Evolutionary conservation across 176 grass and related monocot species (phyloP).

Genomic region (Ensete glaucum): DNA sequence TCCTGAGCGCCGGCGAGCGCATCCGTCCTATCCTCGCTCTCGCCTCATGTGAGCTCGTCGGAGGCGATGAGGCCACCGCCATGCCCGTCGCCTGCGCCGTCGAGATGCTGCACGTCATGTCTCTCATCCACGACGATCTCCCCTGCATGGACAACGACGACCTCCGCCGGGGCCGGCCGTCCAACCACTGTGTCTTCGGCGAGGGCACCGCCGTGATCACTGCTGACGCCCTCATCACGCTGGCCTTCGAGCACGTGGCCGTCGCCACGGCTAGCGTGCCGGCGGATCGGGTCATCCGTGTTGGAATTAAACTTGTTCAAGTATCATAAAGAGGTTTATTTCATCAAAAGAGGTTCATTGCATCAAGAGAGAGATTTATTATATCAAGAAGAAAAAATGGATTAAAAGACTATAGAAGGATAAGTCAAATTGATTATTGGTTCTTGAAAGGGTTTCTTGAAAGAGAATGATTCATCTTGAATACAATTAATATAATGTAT

Average conservation of each 20-base stretch:
- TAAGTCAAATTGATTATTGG: no score
- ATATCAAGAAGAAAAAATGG: no score
- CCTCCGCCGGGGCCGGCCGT: conserved; percentile 28
- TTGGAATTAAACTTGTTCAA: no score
- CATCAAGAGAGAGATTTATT: no score
- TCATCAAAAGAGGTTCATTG: no score
- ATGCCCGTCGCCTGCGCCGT: conserved; percentile 32
- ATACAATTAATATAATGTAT: no score
- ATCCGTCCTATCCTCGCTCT: conserved; percentile 35
- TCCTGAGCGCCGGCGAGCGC: conserved; percentile 46
- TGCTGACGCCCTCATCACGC: conserved; percentile 34
- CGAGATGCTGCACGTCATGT: conserved; percentile 47
- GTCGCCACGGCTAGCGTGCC: neutral
- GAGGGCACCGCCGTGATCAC: conserved; percentile 32
- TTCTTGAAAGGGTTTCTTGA: no score
- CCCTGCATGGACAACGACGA: conserved; percentile 53
- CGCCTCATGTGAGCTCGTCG: conserved; percentile 46
- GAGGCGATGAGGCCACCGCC: conserved; percentile 1
- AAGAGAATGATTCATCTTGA: no score
- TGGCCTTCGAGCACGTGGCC: conserved; percentile 41
- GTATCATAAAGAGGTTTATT: no score
- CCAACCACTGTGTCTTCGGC: conserved; percentile 42
- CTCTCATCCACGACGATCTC: conserved; percentile 51
- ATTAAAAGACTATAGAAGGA: no score
- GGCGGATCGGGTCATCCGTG: conserved; percentile 19